Percentiles rank a stretch among this genome's conserved stretches.
Conservation (phyloP, 176 grass and related monocot species). For the Triticum timopheevii region DNA sequence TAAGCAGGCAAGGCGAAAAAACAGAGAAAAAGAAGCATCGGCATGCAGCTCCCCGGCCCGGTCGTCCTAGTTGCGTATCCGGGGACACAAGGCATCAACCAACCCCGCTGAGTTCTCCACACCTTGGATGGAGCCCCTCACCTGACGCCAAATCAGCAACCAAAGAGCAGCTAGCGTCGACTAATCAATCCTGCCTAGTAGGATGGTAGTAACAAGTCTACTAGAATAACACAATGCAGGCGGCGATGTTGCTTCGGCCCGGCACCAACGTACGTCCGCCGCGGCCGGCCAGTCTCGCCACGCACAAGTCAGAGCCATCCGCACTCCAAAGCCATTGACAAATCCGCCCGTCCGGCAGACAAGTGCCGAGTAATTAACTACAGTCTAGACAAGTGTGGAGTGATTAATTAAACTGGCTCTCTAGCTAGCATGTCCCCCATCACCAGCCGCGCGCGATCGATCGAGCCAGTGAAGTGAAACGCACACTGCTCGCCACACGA, state of each 20-base stretch:
- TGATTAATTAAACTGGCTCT: neutral
- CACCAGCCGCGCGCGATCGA: neutral
- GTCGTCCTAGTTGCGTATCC: constrained; percentile 21
- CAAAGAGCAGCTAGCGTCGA: neutral
- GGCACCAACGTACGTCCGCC: neutral
- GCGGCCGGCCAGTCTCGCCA: neutral
- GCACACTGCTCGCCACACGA: neutral
- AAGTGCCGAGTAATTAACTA: neutral
- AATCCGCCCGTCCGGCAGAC: neutral
- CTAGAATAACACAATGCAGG: no score
- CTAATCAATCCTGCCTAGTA: neutral
- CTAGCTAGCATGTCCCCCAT: neutral
- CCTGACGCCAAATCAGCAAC: constrained; percentile 9
- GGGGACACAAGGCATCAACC: constrained; percentile 45
- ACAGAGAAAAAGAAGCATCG: no score
- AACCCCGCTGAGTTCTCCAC: neutral
- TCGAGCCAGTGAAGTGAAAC: neutral
- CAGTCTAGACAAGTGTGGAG: neutral
- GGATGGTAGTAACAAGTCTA: no score
- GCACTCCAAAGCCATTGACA: constrained; percentile 65
- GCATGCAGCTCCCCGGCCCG: no score
- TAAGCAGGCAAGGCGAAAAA: no score
- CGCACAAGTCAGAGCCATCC: constrained; percentile 28
- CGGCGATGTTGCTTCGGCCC: neutral
- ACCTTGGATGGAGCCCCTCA: constrained; percentile 15